phyloP scores from a whole-genome alignment of 371 early-diverging fungal genomes.

The Syncephalastrum racemosum region DNA sequence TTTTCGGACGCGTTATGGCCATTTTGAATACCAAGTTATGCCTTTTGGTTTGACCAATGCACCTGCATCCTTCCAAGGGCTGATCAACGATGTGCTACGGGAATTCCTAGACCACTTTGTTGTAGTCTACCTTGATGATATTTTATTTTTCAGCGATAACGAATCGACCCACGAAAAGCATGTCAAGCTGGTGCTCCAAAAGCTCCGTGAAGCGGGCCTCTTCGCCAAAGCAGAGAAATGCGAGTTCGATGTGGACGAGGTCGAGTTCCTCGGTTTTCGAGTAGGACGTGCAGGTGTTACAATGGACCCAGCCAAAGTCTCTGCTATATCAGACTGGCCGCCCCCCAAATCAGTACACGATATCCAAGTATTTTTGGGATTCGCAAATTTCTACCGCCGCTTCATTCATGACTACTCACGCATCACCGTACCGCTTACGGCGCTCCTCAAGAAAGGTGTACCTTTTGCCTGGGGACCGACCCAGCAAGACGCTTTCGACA shows the following conservation, averaged over 20 bases:
- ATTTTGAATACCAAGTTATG: slow-evolving; percentile 46
- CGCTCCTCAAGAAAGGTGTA: slow-evolving; percentile 29
- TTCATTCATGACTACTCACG: slow-evolving; percentile 47
- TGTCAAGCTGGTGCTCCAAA: slow-evolving; percentile 29
- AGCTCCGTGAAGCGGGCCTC: slow-evolving; percentile 24
- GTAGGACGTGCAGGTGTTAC: slow-evolving; percentile 22
- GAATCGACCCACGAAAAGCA: slow-evolving; percentile 39
- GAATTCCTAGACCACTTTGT: slow-evolving; percentile 34
- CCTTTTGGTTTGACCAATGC: slow-evolving; percentile 54
- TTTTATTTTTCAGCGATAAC: slow-evolving; percentile 48
- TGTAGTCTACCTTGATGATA: slow-evolving; percentile 58
- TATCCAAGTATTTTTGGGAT: slow-evolving; percentile 51
- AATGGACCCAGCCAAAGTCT: slow-evolving; percentile 34
- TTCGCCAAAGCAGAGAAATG: slow-evolving; percentile 44
- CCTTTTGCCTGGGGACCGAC: slow-evolving; percentile 31
- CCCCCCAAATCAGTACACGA: slow-evolving; percentile 28
- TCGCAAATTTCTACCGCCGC: slow-evolving; percentile 49
- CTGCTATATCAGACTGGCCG: slow-evolving; percentile 35
- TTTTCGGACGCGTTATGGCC: too few species aligned
- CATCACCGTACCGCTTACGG: slow-evolving; percentile 36
- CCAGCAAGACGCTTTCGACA: slow-evolving; percentile 33
- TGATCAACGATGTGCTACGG: slow-evolving; percentile 36
- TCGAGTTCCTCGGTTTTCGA: slow-evolving; percentile 49
- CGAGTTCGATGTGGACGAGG: slow-evolving; percentile 25
- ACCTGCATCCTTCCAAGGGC: slow-evolving; percentile 42